Conservation (phyloP, 345 rosid genomes). For the Populus deltoides region DNA sequence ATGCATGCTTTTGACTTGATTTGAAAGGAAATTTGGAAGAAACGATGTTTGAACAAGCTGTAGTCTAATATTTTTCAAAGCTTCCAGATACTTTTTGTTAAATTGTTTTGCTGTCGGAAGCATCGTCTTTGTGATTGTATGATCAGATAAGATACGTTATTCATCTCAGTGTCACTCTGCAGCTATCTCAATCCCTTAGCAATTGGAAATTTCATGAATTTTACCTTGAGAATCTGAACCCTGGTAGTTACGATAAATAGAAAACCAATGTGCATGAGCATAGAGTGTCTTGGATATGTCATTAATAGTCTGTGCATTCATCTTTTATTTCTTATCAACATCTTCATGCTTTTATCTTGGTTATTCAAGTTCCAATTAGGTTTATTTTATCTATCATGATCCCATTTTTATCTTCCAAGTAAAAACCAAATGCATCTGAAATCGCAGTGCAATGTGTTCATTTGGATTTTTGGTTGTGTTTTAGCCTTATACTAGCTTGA, state of each 20-base stretch:
- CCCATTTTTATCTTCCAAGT: background rate
- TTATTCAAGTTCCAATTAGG: background rate
- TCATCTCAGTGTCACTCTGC: background rate
- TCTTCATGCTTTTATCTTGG: background rate
- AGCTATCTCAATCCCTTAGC: background rate
- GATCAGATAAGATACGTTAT: conserved; percentile 19
- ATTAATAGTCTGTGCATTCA: background rate
- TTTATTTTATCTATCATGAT: background rate
- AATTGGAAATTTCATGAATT: background rate
- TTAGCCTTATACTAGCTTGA: too few species aligned
- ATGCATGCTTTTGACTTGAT: conserved; percentile 37
- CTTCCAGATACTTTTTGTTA: conserved; percentile 29
- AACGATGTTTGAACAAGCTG: conserved; percentile 32
- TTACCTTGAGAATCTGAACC: background rate
- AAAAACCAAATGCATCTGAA: background rate
- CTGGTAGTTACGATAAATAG: background rate
- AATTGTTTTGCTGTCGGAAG: conserved; percentile 23
- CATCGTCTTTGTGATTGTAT: conserved; percentile 27
- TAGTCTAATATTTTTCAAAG: conserved; percentile 30
- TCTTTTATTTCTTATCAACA: background rate
- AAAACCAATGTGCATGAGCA: background rate
- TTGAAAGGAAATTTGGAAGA: conserved; percentile 36
- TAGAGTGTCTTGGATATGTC: background rate
- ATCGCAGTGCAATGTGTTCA: background rate
- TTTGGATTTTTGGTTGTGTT: too few species aligned